phyloP scores from a whole-genome alignment of 306 rosid species.

The Cucumis cinereus region DNA sequence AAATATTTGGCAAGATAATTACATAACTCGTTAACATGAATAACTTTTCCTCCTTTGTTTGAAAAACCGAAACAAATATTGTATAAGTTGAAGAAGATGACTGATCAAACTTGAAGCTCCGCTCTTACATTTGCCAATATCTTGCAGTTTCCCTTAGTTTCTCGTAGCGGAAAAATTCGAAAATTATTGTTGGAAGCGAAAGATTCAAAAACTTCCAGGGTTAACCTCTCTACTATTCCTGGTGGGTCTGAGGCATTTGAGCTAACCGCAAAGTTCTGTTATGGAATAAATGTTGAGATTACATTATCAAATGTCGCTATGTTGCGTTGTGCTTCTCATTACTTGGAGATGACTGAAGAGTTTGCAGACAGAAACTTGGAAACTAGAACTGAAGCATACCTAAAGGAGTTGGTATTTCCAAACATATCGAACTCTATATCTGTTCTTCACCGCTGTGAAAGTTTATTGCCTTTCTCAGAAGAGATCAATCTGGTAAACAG shows the following conservation, averaged over 20 bases:
- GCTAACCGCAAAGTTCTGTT: conserved; percentile 83
- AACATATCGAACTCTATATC: conserved; percentile 59
- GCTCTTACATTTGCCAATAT: neutral
- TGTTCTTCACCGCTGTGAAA: conserved; percentile 79
- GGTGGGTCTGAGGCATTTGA: conserved; percentile 92
- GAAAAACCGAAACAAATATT: neutral
- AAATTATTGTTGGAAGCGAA: conserved; percentile 67
- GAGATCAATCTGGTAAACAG: conserved; percentile 60
- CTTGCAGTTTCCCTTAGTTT: conserved; percentile 86
- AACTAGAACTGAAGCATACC: conserved; percentile 47
- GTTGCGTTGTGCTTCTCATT: conserved; percentile 63
- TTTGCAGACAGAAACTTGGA: conserved; percentile 64
- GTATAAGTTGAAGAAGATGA: neutral
- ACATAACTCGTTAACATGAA: neutral
- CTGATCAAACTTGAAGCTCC: neutral
- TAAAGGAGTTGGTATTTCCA: conserved; percentile 57
- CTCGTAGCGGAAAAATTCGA: conserved; percentile 78
- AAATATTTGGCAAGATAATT: neutral
- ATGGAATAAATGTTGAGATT: conserved; percentile 62
- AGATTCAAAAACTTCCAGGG: conserved; percentile 56
- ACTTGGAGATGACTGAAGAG: conserved; percentile 87
- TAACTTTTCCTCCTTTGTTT: neutral
- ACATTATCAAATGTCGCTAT: conserved; percentile 63
- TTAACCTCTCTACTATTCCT: conserved; percentile 50
- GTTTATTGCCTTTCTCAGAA: conserved; percentile 65